These are phyloP conservation scores for Saprolegnia diclina DNA, from an alignment of 352 stramenopile genomes.

Conservation along the genomic window DNA sequence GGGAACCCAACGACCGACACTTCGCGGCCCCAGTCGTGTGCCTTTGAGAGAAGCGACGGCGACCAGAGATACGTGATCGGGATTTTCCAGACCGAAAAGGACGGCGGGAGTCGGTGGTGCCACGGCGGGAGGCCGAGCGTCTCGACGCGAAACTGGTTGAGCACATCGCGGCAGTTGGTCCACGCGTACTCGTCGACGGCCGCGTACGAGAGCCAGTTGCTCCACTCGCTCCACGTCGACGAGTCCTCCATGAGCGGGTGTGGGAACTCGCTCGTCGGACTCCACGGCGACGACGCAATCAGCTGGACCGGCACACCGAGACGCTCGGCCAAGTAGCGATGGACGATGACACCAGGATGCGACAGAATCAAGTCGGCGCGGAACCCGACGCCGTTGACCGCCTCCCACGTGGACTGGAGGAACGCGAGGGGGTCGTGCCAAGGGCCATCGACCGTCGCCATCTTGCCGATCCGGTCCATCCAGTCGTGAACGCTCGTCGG, in stretches of 20 bases:
- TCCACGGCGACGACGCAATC: conserved; percentile 46
- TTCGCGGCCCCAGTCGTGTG: conserved; percentile 54
- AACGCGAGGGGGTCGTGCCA: background rate
- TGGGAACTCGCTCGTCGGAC: conserved; percentile 53
- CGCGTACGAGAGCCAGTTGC: conserved; percentile 51
- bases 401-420: conserved; percentile 8
- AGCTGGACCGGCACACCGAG: conserved; percentile 71
- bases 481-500: conserved; percentile 45
- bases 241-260: conserved; percentile 39
- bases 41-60: conserved; percentile 44
- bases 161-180: conserved; percentile 37
- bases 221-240: conserved; percentile 25
- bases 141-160: conserved; percentile 51
- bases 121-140: conserved; percentile 46
- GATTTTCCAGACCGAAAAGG: conserved; percentile 41
- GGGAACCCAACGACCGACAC: conserved; percentile 53
- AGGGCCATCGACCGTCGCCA: conserved; percentile 40
- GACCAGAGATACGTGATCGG: conserved; percentile 79
- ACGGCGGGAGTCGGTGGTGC: conserved; percentile 35
- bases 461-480: conserved; percentile 43
- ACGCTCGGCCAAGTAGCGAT: conserved; percentile 55
- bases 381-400: conserved; percentile 36
- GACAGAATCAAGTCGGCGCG: conserved; percentile 66
- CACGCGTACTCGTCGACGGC: conserved; percentile 49
- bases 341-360: conserved; percentile 56